phyloP scores from a whole-genome alignment of 805 yeast genomes.

The Osmozyma mogii region DNA sequence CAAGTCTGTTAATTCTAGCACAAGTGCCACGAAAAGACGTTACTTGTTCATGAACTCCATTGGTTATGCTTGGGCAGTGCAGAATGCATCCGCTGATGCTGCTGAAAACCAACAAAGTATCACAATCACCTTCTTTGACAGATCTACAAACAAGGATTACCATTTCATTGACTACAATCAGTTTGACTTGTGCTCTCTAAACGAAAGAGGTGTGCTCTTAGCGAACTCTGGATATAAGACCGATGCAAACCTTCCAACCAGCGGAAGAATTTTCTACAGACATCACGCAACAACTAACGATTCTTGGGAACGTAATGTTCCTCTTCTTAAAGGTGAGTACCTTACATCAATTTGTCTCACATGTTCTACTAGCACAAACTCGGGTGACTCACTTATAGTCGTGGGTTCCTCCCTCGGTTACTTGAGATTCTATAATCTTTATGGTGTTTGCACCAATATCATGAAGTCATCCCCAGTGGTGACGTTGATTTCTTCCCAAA shows the following conservation, averaged over 20 bases:
- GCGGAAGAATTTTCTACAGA: slow-evolving; percentile 51
- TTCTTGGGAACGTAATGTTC: slow-evolving; percentile 64
- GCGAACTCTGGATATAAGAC: slow-evolving; percentile 33
- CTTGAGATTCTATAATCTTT: slow-evolving; percentile 59
- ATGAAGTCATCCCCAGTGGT: slow-evolving; percentile 69
- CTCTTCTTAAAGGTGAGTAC: slow-evolving; percentile 46
- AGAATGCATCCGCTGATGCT: slow-evolving; percentile 14
- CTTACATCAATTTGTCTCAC: slow-evolving; percentile 65
- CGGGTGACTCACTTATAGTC: slow-evolving; percentile 40
- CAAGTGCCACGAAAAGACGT: slow-evolving; percentile 36
- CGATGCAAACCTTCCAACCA: slow-evolving; percentile 3
- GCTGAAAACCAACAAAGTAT: slow-evolving; percentile 45
- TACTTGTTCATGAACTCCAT: slow-evolving; percentile 72
- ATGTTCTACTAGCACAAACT: slow-evolving; percentile 9
- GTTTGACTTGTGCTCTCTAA: slow-evolving; percentile 71
- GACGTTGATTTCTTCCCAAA: slow-evolving; percentile 57
- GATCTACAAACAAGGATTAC: slow-evolving; percentile 66
- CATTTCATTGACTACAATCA: slow-evolving; percentile 72
- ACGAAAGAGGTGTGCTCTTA: slow-evolving; percentile 56
- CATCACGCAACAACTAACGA: slow-evolving; percentile 58
- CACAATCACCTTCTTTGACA: slow-evolving; percentile 84
- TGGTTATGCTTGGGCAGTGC: slow-evolving; percentile 79
- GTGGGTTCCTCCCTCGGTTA: slow-evolving; percentile 75
- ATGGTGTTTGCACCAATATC: slow-evolving; percentile 65
- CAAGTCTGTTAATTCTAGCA: slow-evolving; percentile 24